Conservation (phyloP, 2,329 filamentous ascomycete species). For the Parascedosporium putredinis region DNA sequence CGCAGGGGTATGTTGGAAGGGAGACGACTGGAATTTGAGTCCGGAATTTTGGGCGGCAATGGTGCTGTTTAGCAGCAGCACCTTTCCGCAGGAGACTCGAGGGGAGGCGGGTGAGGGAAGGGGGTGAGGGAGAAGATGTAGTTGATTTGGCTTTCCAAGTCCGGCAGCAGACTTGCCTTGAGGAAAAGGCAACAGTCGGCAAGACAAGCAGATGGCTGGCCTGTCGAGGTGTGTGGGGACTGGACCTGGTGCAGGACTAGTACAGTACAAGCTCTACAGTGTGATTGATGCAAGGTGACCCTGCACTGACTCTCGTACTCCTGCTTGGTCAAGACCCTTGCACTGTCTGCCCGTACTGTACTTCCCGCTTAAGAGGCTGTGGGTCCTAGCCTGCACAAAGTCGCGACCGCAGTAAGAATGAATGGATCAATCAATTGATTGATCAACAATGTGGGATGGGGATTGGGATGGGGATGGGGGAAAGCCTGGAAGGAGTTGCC, state of each 20-base stretch:
- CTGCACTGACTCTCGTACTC: too few relatives aligned
- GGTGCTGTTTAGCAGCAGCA: conserved; percentile 72
- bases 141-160: not conserved
- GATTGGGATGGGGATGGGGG: not conserved
- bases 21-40: conserved; percentile 55
- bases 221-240: not conserved
- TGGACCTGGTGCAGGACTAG: not conserved
- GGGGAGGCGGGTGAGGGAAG: conserved; percentile 6
- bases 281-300: not conserved
- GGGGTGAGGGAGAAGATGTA: not conserved
- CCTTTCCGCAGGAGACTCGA: conserved; percentile 39
- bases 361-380: too few relatives aligned
- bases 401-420: too few relatives aligned
- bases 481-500: too few relatives aligned
- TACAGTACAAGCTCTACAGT: conserved; percentile 1
- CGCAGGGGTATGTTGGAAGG: conserved; percentile 81
- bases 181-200: not conserved
- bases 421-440: too few relatives aligned
- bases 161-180: not conserved
- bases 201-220: not conserved
- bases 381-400: too few relatives aligned
- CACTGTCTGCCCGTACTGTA: not conserved
- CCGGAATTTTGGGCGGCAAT: conserved; percentile 75
- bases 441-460: too few relatives aligned
- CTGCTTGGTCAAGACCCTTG: too few relatives aligned